A percentile compares a stretch with the other conserved stretches of the same genome.
Evolutionary conservation across 2,329 filamentous ascomycete species (phyloP).

Genomic region (Diaporthe longicolla): DNA sequence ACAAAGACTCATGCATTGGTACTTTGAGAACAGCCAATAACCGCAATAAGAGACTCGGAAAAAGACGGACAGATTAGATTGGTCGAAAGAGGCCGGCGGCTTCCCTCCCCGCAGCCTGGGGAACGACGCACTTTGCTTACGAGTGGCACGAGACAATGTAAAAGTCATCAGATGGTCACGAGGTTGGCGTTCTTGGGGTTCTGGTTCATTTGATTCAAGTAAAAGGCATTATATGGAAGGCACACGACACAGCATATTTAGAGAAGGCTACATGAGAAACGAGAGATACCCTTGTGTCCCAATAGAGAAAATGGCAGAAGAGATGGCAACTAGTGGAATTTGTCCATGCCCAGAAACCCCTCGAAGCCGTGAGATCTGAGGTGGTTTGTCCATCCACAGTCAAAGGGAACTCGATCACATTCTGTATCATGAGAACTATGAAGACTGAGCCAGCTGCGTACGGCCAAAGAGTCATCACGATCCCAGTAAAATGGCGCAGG

Average conservation of each 20-base stretch:
- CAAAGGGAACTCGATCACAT: not conserved
- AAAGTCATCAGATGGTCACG: no score
- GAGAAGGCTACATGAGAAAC: conserved; percentile 27
- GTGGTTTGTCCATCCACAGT: not conserved
- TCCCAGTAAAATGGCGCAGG: not conserved
- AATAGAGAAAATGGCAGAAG: conserved; percentile 4
- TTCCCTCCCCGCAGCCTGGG: not conserved
- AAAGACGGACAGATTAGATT: not conserved
- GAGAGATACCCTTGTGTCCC: conserved; percentile 30
- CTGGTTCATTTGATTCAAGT: conserved; percentile 11
- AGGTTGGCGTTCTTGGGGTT: conserved; percentile 13
- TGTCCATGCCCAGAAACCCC: not conserved
- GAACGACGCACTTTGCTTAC: not conserved
- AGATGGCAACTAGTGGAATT: not conserved
- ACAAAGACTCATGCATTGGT: not conserved
- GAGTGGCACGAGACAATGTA: not conserved
- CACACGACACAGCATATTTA: conserved; percentile 25
- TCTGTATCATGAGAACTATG: not conserved
- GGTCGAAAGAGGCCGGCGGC: not conserved
- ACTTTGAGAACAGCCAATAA: not conserved
- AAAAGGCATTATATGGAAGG: conserved; percentile 10
- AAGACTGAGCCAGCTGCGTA: not conserved
- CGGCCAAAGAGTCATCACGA: not conserved
- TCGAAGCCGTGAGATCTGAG: not conserved
- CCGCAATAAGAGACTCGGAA: not conserved